Percentiles rank a stretch among this genome's conserved stretches.
Conservation (phyloP, 495 filamentous ascomycete species). For the Penicillium bovifimosum region DNA sequence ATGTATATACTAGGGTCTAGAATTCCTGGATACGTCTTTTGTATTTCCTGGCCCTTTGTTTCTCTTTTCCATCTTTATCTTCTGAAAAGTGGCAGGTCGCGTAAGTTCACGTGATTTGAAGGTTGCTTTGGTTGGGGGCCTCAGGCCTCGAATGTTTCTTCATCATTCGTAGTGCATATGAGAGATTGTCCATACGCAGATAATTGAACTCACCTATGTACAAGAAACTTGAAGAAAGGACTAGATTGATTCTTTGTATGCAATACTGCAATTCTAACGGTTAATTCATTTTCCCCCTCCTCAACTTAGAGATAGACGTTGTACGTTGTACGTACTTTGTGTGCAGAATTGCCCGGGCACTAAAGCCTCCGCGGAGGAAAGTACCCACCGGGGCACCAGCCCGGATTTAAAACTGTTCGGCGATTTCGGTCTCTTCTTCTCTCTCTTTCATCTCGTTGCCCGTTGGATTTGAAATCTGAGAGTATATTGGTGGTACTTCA, state of each 20-base stretch:
- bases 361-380: neutral
- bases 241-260: neutral
- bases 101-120: too few species aligned
- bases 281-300: neutral
- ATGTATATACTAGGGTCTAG: too few species aligned
- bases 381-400: conserved; percentile 2
- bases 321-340: neutral
- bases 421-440: neutral
- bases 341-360: neutral
- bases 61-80: too few species aligned
- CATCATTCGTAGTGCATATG: too few species aligned
- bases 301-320: neutral
- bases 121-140: too few species aligned
- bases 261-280: conserved; percentile 19
- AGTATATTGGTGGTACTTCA: neutral
- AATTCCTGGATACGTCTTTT: too few species aligned
- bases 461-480: neutral
- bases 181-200: too few species aligned
- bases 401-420: neutral
- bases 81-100: too few species aligned
- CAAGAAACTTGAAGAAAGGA: neutral
- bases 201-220: neutral
- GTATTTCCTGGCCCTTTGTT: too few species aligned
- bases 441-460: neutral
- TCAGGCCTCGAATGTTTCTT: too few species aligned